A percentile compares a stretch with the other conserved stretches of the same genome.
Evolutionary conservation across 805 yeast genomes (phyloP).

Genomic region (Candida railenensis): DNA sequence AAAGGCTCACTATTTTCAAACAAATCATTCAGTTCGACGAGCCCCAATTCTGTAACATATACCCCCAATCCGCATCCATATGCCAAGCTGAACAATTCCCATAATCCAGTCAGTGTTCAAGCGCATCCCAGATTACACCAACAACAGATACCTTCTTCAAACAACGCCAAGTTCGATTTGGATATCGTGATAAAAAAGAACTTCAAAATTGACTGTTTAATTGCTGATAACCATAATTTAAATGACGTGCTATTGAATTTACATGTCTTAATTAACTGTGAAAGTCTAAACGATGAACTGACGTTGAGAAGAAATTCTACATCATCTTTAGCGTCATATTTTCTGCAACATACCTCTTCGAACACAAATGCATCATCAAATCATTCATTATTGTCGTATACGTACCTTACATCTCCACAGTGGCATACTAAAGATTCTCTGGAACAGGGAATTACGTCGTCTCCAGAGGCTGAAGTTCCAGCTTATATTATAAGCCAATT

Average conservation of each 20-base stretch:
- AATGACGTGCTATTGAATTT: constrained; percentile 35
- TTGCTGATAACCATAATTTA: constrained; percentile 32
- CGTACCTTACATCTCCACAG: constrained; percentile 15
- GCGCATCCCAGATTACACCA: neutral
- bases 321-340: constrained; percentile 1
- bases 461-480: constrained; percentile 18
- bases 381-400: constrained; percentile 17
- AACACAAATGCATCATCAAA: constrained; percentile 2
- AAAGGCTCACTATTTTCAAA: constrained; percentile 2
- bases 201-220: constrained; percentile 29
- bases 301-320: constrained; percentile 1
- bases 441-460: constrained; percentile 1
- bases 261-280: constrained; percentile 32
- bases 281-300: constrained; percentile 14
- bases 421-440: constrained; percentile 10
- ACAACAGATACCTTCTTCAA: constrained; percentile 3
- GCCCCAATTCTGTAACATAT: constrained; percentile 1
- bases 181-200: constrained; percentile 33
- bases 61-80: neutral
- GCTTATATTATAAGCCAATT: constrained; percentile 30
- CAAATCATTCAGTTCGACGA: neutral
- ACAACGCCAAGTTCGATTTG: constrained; percentile 30
- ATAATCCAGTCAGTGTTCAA: neutral
- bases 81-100: neutral
- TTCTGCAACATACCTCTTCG: neutral